Base-by-base conservation (phyloP, 768 basidiomycete genomes). In the Mycena vulgaris region DNA sequence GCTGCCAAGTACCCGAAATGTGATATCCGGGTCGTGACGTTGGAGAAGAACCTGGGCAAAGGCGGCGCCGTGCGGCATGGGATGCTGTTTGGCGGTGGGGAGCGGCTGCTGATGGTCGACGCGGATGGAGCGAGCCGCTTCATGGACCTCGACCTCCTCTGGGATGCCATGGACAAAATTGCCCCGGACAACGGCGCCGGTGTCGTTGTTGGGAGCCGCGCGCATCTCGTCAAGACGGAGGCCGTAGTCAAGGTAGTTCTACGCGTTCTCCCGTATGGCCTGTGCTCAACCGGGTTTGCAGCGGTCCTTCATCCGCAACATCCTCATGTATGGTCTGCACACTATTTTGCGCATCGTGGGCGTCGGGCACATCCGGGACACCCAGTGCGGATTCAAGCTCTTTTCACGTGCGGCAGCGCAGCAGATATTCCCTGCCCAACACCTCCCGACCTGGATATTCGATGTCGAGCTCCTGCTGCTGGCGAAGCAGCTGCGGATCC, bases 341-440 rank as follows among this genome's bases (percentile, higher is more conserved):
- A 91, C 94, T 23, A 91, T 96, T 77, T 87, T 98, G 11, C 90
- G 93, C 39, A 89, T 97, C 52, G 91, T 97, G 33, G 96, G 97
- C 53, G 95, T 96, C 4, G 92, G 92, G 10, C 92, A 95, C 76
- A 93, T 97, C 69, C 90, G 94, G 28, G 96, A 98, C 83, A 98
- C 97, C 21, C 97, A 98, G 78, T 98, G 97, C 77, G 97, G 97
- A 35, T 98, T 98, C 90, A 98, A 98, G 82, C 89, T 98, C 30
- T 97, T 97, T 82, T 91, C 95, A 19, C 94, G 95, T 14, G 75
- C 85, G 4, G 92, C 96, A 0, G 96, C 96, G 11, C 89, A 86
- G 59, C 88, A 88, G 67, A 90, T 98, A 69, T 98, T 97, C 80
- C 95, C 95, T 0, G 85, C 87, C 2, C 92, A 97, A 76, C 96